Evolutionary conservation across 306 rosid genomes (phyloP).

Genomic region (Quercus ilex): DNA sequence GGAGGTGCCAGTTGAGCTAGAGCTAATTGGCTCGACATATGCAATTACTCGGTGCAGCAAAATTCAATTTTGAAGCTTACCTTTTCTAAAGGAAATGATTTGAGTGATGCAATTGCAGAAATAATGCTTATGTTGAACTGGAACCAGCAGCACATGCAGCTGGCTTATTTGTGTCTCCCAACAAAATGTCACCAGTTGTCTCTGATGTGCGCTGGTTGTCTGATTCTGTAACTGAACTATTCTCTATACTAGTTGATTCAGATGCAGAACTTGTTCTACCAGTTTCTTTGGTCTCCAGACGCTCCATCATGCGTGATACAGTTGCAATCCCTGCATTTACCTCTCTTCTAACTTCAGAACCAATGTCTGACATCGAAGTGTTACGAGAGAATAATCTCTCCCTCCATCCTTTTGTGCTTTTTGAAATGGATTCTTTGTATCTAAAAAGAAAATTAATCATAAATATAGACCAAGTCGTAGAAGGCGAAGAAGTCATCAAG

Average conservation of each 20-base stretch:
- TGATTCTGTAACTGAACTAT: slow-evolving; percentile 44
- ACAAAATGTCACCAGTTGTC: slow-evolving; percentile 34
- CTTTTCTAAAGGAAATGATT: slow-evolving; percentile 36
- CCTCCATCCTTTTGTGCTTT: slow-evolving; percentile 94
- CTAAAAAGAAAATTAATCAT: slow-evolving; percentile 31
- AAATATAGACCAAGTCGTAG: not conserved
- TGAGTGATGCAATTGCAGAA: slow-evolving; percentile 31
- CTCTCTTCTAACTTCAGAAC: slow-evolving; percentile 83
- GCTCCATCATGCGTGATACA: slow-evolving; percentile 89
- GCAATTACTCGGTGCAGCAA: not conserved
- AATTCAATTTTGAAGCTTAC: slow-evolving; percentile 28
- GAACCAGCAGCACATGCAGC: slow-evolving; percentile 67
- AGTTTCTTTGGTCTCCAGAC: slow-evolving; percentile 72
- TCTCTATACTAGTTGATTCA: slow-evolving; percentile 42
- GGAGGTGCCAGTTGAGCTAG: too few species aligned
- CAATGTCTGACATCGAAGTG: slow-evolving; percentile 69
- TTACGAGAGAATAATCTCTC: slow-evolving; percentile 91
- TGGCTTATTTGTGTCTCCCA: slow-evolving; percentile 39
- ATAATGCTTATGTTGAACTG: slow-evolving; percentile 59
- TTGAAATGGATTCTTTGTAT: slow-evolving; percentile 93
- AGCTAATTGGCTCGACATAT: not conserved
- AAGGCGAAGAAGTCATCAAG: slow-evolving; percentile 1
- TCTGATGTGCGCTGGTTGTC: slow-evolving; percentile 40
- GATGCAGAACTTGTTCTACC: slow-evolving; percentile 40
- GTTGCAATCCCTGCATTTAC: slow-evolving; percentile 82